phyloP scores from a whole-genome alignment of 768 basidiomycete genomes.

The Termitomyces sp. region DNA sequence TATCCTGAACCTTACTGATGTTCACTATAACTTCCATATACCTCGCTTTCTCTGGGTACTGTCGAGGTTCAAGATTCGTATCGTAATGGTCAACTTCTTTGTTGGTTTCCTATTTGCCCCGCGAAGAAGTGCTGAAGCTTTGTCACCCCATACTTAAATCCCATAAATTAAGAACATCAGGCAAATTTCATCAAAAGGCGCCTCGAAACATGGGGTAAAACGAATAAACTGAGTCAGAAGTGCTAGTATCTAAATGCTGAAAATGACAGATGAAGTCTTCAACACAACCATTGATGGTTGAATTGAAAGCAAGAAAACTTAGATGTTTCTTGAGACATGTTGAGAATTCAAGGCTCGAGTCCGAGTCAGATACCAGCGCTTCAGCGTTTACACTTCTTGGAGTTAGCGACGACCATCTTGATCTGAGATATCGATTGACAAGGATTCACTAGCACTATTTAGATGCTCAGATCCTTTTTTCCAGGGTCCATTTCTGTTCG shows the following conservation, averaged over 20 bases:
- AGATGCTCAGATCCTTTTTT: not conserved
- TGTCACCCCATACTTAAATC: not conserved
- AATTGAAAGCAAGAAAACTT: not conserved
- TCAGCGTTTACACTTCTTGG: not conserved
- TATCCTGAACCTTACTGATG: not conserved
- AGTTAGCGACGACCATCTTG: too few relatives aligned
- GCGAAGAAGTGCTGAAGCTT: not conserved
- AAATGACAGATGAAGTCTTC: not conserved
- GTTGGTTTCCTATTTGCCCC: not conserved
- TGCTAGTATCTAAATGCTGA: too few relatives aligned
- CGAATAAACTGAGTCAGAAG: too few relatives aligned
- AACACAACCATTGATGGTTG: not conserved
- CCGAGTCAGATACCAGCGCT: too few relatives aligned
- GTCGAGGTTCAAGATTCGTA: not conserved
- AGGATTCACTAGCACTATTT: too few relatives aligned
- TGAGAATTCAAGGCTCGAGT: not conserved
- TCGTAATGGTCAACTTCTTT: not conserved
- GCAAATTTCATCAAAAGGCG: not conserved
- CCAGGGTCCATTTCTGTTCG: not conserved
- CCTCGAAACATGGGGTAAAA: too few relatives aligned
- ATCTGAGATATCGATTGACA: not conserved
- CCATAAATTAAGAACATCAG: not conserved
- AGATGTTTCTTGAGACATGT: not conserved
- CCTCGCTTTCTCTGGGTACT: not conserved
- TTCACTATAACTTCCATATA: not conserved